Percentiles rank a stretch among this genome's conserved stretches.
Conservation (phyloP, 2,329 filamentous ascomycete species). For the Colletotrichum sp. region DNA sequence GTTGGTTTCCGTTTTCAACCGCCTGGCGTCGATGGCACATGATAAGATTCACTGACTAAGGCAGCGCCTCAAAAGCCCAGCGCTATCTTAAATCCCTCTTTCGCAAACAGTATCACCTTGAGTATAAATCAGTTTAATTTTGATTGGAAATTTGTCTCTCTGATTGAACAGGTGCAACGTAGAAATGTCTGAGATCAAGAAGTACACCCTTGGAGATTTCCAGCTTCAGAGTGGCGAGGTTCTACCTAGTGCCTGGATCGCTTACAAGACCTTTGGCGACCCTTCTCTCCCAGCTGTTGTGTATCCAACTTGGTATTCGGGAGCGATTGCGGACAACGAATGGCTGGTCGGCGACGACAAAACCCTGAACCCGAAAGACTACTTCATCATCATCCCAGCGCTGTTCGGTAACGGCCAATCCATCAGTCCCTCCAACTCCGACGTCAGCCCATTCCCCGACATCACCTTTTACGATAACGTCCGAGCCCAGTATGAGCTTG, state of each 20-base stretch:
- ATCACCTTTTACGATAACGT: conserved; percentile 56
- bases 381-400: conserved; percentile 56
- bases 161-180: not conserved
- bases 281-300: conserved; percentile 68
- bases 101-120: not conserved
- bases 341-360: conserved; percentile 75
- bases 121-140: not conserved
- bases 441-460: conserved; percentile 44
- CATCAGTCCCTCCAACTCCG: conserved; percentile 55
- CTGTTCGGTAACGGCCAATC: conserved; percentile 60
- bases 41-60: conserved; percentile 1
- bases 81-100: not conserved
- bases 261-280: conserved; percentile 79
- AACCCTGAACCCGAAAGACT: conserved; percentile 62
- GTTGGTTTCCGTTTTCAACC: not conserved
- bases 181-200: conserved; percentile 34
- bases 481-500: conserved; percentile 48
- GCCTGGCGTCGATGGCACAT: not conserved
- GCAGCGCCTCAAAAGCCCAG: not conserved
- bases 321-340: conserved; percentile 71
- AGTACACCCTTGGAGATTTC: conserved; percentile 68
- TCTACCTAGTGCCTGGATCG: conserved; percentile 70
- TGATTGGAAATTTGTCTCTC: not conserved
- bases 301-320: conserved; percentile 76
- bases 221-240: conserved; percentile 67